Percentiles rank a stretch among this genome's conserved stretches.
phyloP scores from a whole-genome alignment of 2,329 filamentous ascomycete species.

The Chaetomium olivaceum region DNA sequence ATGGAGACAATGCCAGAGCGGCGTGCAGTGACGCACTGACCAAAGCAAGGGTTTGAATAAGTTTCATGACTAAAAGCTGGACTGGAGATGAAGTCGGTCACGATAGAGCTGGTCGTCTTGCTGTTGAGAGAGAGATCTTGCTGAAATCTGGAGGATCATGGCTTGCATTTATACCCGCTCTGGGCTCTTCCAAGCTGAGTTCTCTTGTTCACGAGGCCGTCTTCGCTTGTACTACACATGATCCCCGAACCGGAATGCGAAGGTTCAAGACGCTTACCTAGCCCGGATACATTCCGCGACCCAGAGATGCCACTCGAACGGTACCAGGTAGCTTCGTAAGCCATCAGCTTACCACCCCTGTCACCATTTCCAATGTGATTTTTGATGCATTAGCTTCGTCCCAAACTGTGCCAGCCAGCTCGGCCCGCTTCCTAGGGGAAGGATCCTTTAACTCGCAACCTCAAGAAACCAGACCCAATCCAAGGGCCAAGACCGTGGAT shows the following conservation, averaged over 20 bases:
- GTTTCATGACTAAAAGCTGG: neutral
- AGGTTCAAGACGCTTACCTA: neutral
- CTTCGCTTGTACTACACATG: neutral
- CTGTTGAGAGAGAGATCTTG: neutral
- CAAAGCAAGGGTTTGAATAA: neutral
- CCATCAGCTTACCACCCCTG: constrained; percentile 1
- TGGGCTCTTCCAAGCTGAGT: neutral
- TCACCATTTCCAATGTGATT: neutral
- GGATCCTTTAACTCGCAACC: neutral
- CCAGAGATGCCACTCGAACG: neutral
- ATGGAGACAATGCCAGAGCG: neutral
- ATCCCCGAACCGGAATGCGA: neutral
- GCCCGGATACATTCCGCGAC: neutral
- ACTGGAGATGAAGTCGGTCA: neutral
- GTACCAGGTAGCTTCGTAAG: neutral
- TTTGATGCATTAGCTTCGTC: neutral
- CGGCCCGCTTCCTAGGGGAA: neutral
- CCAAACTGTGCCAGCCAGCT: neutral
- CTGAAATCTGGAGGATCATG: neutral
- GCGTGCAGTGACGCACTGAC: neutral
- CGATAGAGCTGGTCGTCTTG: neutral
- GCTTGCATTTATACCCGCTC: neutral
- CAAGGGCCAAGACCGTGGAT: neutral
- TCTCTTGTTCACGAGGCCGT: neutral
- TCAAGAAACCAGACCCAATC: neutral